Conservation (phyloP, 371 early-diverging fungal species). For the Entomophthora muscae region DNA sequence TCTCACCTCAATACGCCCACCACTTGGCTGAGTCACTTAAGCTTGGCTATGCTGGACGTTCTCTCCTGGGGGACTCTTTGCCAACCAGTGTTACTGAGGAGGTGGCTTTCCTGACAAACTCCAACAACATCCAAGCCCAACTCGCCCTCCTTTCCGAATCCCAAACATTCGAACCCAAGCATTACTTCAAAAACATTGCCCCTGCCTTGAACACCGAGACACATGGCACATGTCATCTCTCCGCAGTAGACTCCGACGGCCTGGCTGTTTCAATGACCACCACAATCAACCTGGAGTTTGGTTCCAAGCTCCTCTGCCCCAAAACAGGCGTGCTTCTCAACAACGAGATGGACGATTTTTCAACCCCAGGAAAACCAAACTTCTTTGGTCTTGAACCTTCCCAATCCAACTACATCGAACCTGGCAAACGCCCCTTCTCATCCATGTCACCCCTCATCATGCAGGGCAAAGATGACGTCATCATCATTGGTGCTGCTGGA, state of each 20-base stretch:
- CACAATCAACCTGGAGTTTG: slow-evolving; percentile 92
- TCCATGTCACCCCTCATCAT: slow-evolving; percentile 79
- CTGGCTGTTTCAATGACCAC: slow-evolving; percentile 81
- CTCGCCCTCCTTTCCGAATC: not conserved
- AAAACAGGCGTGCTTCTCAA: slow-evolving; percentile 96
- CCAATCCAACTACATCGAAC: slow-evolving; percentile 63
- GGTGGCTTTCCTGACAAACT: slow-evolving; percentile 38
- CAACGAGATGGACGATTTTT: slow-evolving; percentile 98
- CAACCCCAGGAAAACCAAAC: slow-evolving; percentile 69
- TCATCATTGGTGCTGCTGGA: slow-evolving; percentile 86
- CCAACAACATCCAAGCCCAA: slow-evolving; percentile 18
- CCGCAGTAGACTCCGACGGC: slow-evolving; percentile 71
- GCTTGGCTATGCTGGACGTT: slow-evolving; percentile 72
- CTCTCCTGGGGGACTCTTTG: slow-evolving; percentile 65
- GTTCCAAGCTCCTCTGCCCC: slow-evolving; percentile 82
- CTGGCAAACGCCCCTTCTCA: slow-evolving; percentile 85
- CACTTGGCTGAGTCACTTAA: slow-evolving; percentile 83
- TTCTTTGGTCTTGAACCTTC: slow-evolving; percentile 70
- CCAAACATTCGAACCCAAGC: slow-evolving; percentile 19
- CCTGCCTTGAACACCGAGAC: slow-evolving; percentile 61
- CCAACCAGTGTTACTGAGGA: slow-evolving; percentile 28
- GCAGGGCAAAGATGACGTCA: slow-evolving; percentile 31
- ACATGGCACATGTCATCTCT: slow-evolving; percentile 96
- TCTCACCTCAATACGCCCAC: slow-evolving; percentile 40
- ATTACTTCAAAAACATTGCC: slow-evolving; percentile 47